These are phyloP conservation scores for Thermothielavioides terrestris DNA, from an alignment of 495 filamentous ascomycete genomes.

Conservation along the genomic window DNA sequence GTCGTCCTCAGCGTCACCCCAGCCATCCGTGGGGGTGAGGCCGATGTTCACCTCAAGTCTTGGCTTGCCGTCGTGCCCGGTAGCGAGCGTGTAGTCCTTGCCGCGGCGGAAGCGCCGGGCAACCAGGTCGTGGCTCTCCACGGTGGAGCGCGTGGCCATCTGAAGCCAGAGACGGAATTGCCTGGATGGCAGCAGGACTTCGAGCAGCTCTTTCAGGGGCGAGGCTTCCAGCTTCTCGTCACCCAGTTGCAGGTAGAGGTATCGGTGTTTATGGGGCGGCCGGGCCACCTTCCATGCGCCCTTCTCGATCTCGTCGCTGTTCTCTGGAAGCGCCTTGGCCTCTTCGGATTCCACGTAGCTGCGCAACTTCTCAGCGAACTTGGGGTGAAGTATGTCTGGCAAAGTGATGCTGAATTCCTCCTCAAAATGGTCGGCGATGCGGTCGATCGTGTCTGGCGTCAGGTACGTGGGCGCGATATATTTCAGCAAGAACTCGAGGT, in stretches of 20 bases:
- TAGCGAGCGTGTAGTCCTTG: conserved; percentile 87
- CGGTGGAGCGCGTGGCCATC: conserved; percentile 60
- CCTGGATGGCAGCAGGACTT: conserved; percentile 70
- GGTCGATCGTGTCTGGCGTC: conserved; percentile 85
- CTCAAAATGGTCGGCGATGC: conserved; percentile 66
- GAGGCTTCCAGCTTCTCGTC: conserved; percentile 23
- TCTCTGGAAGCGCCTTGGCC: conserved; percentile 34
- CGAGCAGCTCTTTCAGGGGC: conserved; percentile 68
- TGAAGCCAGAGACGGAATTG: conserved; percentile 88
- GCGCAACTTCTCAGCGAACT: conserved; percentile 61
- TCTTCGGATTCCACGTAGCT: conserved; percentile 61
- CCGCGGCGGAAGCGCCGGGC: conserved; percentile 80
- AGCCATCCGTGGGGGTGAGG: conserved; percentile 71
- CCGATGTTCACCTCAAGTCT: conserved; percentile 80
- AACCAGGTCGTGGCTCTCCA: conserved; percentile 60
- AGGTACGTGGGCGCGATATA: conserved; percentile 86
- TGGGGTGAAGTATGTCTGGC: conserved; percentile 63
- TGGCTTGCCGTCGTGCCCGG: conserved; percentile 67
- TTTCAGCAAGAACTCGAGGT: conserved; percentile 78
- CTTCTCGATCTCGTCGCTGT: conserved; percentile 51
- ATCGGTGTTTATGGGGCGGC: conserved; percentile 94
- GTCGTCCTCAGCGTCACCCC: conserved; percentile 65
- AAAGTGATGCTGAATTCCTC: conserved; percentile 77
- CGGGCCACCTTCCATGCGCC: conserved; percentile 64
- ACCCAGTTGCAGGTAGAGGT: conserved; percentile 61